A percentile compares a stretch with the other conserved stretches of the same genome.
These are phyloP conservation scores for Blastocystis hominis DNA, from an alignment of 352 stramenopile species.

Conservation along the genomic window DNA sequence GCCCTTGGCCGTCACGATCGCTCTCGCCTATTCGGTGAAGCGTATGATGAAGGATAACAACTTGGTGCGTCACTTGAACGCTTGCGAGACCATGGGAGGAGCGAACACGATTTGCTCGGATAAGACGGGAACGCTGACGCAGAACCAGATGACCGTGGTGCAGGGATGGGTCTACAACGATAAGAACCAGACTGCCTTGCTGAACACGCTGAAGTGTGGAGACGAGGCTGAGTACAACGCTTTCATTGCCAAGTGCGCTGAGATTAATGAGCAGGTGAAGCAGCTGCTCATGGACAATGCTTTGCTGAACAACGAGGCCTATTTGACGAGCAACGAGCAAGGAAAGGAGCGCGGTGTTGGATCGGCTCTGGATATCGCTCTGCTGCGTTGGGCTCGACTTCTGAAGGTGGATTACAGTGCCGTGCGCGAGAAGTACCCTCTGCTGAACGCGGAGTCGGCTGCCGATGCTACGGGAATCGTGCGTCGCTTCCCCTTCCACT, in stretches of 20 bases:
- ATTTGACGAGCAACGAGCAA: neutral
- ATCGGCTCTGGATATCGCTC: neutral
- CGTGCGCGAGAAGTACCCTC: constrained; percentile 6
- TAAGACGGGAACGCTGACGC: constrained; percentile 88
- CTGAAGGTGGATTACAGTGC: neutral
- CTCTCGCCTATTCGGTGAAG: constrained; percentile 84
- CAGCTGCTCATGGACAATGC: neutral
- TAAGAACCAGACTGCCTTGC: constrained; percentile 62
- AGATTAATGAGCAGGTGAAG: neutral
- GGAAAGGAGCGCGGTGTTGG: constrained; percentile 13
- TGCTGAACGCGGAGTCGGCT: neutral
- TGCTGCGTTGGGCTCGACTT: neutral
- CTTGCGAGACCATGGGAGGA: constrained; percentile 94
- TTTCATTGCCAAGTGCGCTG: constrained; percentile 8
- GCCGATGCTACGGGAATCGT: neutral
- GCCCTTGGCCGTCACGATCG: constrained; percentile 82
- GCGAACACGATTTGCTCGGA: constrained; percentile 94
- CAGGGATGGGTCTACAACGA: constrained; percentile 72
- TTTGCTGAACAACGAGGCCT: constrained; percentile 45
- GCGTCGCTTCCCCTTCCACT: constrained; percentile 30
- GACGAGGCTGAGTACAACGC: constrained; percentile 23
- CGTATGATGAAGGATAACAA: constrained; percentile 97
- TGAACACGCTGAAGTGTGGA: constrained; percentile 49
- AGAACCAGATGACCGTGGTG: constrained; percentile 94
- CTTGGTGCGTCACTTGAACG: constrained; percentile 87